Conservation (phyloP, 352 stramenopile species). For the Phytophthora brassicae region DNA sequence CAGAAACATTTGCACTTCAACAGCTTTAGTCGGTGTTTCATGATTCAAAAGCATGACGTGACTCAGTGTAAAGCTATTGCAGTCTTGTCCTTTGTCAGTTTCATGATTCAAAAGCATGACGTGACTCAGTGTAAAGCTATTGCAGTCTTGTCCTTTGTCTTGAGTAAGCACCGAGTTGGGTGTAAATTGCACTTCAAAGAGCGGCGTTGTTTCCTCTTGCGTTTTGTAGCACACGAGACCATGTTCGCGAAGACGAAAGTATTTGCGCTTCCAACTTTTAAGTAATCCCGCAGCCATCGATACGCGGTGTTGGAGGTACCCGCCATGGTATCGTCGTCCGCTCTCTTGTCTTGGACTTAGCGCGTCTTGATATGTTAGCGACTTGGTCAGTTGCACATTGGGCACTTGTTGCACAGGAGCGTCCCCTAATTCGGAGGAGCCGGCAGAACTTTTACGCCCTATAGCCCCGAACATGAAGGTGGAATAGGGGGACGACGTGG, state of each 20-base stretch:
- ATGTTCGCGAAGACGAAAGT: slow-evolving; percentile 70
- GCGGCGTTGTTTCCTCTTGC: slow-evolving; percentile 40
- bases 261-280: slow-evolving; percentile 71
- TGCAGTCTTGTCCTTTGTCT: slow-evolving; percentile 27
- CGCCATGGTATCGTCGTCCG: slow-evolving; percentile 55
- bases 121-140: slow-evolving; percentile 55
- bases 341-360: slow-evolving; percentile 60
- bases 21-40: slow-evolving; percentile 32
- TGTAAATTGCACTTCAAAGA: slow-evolving; percentile 70
- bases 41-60: slow-evolving; percentile 48
- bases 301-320: slow-evolving; percentile 60
- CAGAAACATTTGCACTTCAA: slow-evolving; percentile 53
- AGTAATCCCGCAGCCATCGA: slow-evolving; percentile 60
- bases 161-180: slow-evolving; percentile 39
- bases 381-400: slow-evolving; percentile 7
- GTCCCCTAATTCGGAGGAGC: slow-evolving; percentile 31
- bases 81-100: too few relatives aligned
- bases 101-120: slow-evolving; percentile 45
- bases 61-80: slow-evolving; percentile 57
- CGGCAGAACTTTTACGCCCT: slow-evolving; percentile 26
- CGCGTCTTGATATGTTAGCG: slow-evolving; percentile 41
- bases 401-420: slow-evolving; percentile 33
- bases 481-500: slow-evolving; percentile 16
- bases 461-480: slow-evolving; percentile 8
- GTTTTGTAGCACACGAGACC: slow-evolving; percentile 66